phyloP scores from a whole-genome alignment of 108 stramenopile species.

The Conticribra weissflogii region DNA sequence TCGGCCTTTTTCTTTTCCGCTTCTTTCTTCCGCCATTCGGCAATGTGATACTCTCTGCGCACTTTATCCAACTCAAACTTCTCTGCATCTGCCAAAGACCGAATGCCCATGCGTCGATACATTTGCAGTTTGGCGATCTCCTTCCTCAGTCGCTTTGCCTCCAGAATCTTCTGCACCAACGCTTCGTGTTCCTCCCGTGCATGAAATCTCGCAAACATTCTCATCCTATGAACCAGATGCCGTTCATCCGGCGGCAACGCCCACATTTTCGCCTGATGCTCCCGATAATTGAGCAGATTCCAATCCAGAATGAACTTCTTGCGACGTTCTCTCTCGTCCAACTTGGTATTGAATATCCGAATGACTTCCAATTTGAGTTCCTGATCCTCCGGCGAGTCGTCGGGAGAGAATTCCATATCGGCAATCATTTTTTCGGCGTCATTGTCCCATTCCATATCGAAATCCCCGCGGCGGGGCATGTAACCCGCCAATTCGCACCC shows the following conservation, averaged over 20 bases:
- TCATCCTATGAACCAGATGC: constrained; percentile 83
- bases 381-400: constrained; percentile 78
- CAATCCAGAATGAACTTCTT: constrained; percentile 85
- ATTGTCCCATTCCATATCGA: constrained; percentile 96
- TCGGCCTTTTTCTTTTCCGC: constrained; percentile 53
- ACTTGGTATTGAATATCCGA: constrained; percentile 88
- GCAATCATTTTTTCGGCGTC: constrained; percentile 91
- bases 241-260: constrained; percentile 87
- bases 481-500: constrained; percentile 86
- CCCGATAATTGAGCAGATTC: constrained; percentile 81
- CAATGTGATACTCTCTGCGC: constrained; percentile 76
- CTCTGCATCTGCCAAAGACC: constrained; percentile 81
- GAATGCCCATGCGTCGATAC: constrained; percentile 87
- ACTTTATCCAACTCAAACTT: constrained; percentile 83
- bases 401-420: constrained; percentile 90
- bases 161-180: constrained; percentile 80
- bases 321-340: constrained; percentile 86
- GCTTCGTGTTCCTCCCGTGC: constrained; percentile 85
- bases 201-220: constrained; percentile 93
- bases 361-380: constrained; percentile 89
- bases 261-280: constrained; percentile 67
- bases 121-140: constrained; percentile 95
- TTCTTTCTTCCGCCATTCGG: constrained; percentile 63
- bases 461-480: constrained; percentile 95
- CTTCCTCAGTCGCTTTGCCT: constrained; percentile 85